phyloP scores from a whole-genome alignment of 495 filamentous ascomycete species.

The Bacidia rubella region DNA sequence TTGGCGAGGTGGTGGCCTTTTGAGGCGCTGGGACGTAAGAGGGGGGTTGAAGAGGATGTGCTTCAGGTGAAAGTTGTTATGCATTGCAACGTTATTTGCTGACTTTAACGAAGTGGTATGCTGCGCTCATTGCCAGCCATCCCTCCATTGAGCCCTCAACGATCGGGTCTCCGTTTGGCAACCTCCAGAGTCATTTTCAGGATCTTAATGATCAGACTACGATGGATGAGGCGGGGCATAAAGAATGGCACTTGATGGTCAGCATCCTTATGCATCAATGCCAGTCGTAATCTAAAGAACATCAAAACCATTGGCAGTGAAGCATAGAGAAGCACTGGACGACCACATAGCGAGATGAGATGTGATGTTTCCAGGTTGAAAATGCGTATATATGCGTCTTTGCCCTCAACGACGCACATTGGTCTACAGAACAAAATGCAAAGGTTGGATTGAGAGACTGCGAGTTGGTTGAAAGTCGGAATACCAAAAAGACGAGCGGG shows the following conservation, averaged over 20 bases:
- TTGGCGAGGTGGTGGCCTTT: constrained; percentile 27
- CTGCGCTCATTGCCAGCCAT: background rate
- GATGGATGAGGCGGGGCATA: background rate
- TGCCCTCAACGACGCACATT: too few relatives aligned
- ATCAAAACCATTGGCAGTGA: too few relatives aligned
- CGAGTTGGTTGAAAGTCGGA: too few relatives aligned
- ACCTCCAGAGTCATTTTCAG: background rate
- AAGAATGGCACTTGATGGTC: background rate
- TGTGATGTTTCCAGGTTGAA: too few relatives aligned
- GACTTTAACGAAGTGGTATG: background rate
- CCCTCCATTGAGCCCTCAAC: background rate
- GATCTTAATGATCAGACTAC: background rate
- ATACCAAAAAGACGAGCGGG: too few relatives aligned
- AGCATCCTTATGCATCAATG: background rate
- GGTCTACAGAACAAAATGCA: too few relatives aligned
- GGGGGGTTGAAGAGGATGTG: constrained; percentile 20
- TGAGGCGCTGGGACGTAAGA: constrained; percentile 24
- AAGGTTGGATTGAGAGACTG: too few relatives aligned
- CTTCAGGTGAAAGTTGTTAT: constrained; percentile 9
- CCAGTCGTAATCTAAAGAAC: too few relatives aligned
- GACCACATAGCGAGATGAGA: too few relatives aligned
- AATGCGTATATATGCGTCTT: too few relatives aligned
- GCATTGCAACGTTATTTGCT: too few relatives aligned
- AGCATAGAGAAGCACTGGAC: too few relatives aligned
- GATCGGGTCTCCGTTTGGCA: background rate